A percentile compares a stretch with the other conserved stretches of the same genome.
phyloP scores from a whole-genome alignment of 441 rosid species.

The Metrosideros polymorpha region DNA sequence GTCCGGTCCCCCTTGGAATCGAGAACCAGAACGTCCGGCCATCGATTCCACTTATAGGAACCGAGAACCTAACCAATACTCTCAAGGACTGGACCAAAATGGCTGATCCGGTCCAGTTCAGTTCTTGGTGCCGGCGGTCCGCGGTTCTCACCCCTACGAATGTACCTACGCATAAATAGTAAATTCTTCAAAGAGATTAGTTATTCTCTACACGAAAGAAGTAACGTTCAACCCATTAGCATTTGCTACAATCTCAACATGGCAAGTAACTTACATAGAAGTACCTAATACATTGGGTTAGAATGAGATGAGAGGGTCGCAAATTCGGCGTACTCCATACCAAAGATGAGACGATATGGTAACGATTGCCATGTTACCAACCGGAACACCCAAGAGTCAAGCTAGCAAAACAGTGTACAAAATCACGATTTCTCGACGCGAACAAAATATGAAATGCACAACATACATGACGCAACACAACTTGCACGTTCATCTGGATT shows the following conservation, averaged over 20 bases:
- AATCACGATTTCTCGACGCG: accelerated
- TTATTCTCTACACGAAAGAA: background rate
- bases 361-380: background rate
- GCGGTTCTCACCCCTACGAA: no score
- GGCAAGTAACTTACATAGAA: background rate
- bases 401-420: background rate
- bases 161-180: no score
- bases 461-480: accelerated
- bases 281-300: background rate
- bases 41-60: no score
- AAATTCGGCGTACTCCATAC: background rate
- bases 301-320: background rate
- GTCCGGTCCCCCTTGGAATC: no score
- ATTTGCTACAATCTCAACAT: background rate
- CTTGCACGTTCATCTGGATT: accelerated
- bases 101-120: no score
- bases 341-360: background rate
- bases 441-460: background rate
- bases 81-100: no score
- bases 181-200: background rate
- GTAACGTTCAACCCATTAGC: background rate
- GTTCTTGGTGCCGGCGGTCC: no score
- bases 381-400: background rate
- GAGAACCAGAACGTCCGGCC: no score
- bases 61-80: no score